phyloP scores from a whole-genome alignment of 306 rosid genomes.

The Quercus mongolica region DNA sequence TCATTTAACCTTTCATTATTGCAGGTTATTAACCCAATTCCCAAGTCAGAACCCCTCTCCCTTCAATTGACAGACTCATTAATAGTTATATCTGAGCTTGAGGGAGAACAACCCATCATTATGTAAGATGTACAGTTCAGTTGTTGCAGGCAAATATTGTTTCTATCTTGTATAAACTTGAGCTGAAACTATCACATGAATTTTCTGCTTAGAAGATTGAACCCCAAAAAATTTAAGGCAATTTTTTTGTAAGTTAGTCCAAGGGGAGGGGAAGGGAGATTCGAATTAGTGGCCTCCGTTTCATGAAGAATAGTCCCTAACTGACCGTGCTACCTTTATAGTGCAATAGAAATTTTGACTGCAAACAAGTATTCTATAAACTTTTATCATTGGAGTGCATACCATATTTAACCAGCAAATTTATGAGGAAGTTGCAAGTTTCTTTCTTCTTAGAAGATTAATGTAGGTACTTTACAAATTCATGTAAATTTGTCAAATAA shows the following conservation, averaged over 20 bases:
- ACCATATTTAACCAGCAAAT: too few relatives aligned
- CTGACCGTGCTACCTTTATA: too few relatives aligned
- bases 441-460: too few relatives aligned
- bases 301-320: too few relatives aligned
- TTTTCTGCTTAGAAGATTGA: neutral
- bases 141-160: neutral
- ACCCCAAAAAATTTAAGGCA: neutral
- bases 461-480: too few relatives aligned
- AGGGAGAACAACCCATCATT: slow-evolving; percentile 75
- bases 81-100: slow-evolving; percentile 91
- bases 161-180: neutral
- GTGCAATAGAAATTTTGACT: neutral
- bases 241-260: neutral
- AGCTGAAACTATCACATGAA: neutral
- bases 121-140: slow-evolving; percentile 16
- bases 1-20: slow-evolving; percentile 28
- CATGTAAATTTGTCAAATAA: too few relatives aligned
- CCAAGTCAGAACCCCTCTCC: slow-evolving; percentile 77
- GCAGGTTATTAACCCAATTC: slow-evolving; percentile 88
- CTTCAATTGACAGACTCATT: slow-evolving; percentile 72
- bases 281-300: too few relatives aligned
- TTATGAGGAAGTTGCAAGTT: too few relatives aligned
- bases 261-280: neutral
- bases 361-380: neutral
- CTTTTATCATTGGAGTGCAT: neutral